Evolutionary conservation across 2,329 filamentous ascomycete genomes (phyloP).

Genomic region (Rhytidhysteron rufulum): DNA sequence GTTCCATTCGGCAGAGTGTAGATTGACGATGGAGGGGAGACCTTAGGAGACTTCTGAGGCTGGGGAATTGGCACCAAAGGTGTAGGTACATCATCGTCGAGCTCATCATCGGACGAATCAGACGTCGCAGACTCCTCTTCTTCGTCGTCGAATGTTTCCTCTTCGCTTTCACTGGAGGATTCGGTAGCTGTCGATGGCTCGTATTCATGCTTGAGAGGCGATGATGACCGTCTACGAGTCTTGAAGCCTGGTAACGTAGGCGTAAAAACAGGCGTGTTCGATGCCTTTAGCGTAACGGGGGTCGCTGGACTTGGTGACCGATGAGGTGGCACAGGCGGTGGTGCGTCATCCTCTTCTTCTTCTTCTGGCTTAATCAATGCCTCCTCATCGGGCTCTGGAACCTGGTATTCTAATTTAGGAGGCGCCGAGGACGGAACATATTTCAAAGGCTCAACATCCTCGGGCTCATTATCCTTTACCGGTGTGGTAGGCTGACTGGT

Average conservation of each 20-base stretch:
- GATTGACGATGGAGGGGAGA: constrained; percentile 38
- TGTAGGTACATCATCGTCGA: constrained; percentile 45
- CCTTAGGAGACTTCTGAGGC: constrained; percentile 37
- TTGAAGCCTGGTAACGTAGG: constrained; percentile 43
- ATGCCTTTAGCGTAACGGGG: constrained; percentile 42
- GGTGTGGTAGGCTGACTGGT: constrained; percentile 37
- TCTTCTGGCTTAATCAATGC: constrained; percentile 6
- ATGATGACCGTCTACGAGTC: constrained; percentile 71
- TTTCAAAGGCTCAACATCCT: constrained; percentile 11
- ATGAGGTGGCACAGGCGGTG: constrained; percentile 49
- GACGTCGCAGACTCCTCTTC: constrained; percentile 46
- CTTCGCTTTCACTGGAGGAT: constrained; percentile 56
- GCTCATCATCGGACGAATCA: constrained; percentile 55
- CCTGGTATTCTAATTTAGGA: constrained; percentile 24
- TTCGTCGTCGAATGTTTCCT: constrained; percentile 50
- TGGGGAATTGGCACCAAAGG: constrained; percentile 34
- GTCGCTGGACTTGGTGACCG: constrained; percentile 50
- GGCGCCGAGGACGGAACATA: constrained; percentile 22
- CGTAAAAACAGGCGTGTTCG: constrained; percentile 45
- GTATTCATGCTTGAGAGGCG: constrained; percentile 95
- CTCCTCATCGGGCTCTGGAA: constrained; percentile 11
- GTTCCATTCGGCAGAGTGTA: constrained; percentile 47
- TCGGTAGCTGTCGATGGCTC: constrained; percentile 74
- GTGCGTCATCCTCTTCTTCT: constrained; percentile 20
- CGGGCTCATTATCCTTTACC: constrained; percentile 14